Conservation (phyloP, 495 filamentous ascomycete species). For the Daldinia vernicosa region DNA sequence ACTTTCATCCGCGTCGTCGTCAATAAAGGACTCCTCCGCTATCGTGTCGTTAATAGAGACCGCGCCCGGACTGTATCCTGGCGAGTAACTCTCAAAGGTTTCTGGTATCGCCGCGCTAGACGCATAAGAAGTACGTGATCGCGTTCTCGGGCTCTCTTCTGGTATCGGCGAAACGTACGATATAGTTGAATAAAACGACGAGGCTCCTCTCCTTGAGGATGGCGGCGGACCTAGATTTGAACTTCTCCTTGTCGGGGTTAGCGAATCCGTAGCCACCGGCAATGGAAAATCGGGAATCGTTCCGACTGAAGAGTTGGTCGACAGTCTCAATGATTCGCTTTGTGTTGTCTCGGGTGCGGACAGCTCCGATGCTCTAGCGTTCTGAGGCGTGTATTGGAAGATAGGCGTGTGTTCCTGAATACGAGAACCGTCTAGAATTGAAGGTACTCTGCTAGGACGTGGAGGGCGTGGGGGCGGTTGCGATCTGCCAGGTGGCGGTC, state of each 20-base stretch:
- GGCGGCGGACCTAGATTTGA: constrained; percentile 71
- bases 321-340: constrained; percentile 57
- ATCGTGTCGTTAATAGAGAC: constrained; percentile 57
- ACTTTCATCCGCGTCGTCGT: constrained; percentile 67
- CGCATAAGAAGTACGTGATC: constrained; percentile 75
- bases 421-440: constrained; percentile 59
- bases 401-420: constrained; percentile 59
- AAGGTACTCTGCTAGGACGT: constrained; percentile 68
- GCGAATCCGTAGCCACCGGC: constrained; percentile 51
- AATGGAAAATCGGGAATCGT: constrained; percentile 70
- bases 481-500: constrained; percentile 60
- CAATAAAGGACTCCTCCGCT: constrained; percentile 59
- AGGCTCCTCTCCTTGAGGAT: constrained; percentile 71
- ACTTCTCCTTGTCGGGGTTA: constrained; percentile 59
- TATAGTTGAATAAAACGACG: constrained; percentile 76
- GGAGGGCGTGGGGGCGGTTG: constrained; percentile 74
- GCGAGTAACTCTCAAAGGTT: constrained; percentile 65
- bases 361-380: constrained; percentile 41
- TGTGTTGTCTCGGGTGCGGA: constrained; percentile 53
- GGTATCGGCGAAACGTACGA: constrained; percentile 89
- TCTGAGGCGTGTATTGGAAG: constrained; percentile 62
- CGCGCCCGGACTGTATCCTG: constrained; percentile 54
- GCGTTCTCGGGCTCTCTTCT: constrained; percentile 74
- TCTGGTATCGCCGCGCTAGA: constrained; percentile 83
- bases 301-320: constrained; percentile 64